A percentile compares a stretch with the other conserved stretches of the same genome.
Evolutionary conservation across 768 basidiomycete genomes (phyloP).

Genomic region (Hypholoma fasciculare): DNA sequence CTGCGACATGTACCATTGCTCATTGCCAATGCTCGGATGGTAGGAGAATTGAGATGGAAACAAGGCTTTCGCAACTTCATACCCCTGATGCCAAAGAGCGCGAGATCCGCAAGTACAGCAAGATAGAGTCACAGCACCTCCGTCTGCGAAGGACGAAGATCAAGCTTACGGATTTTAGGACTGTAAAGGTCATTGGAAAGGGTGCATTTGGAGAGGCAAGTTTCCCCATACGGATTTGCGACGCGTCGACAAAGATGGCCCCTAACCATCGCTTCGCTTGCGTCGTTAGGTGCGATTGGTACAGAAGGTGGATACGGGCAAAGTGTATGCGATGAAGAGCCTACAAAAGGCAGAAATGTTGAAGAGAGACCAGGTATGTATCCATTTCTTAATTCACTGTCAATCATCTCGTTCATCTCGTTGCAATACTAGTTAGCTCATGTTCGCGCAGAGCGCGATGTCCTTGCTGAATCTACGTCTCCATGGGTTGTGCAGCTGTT

Average conservation of each 20-base stretch:
- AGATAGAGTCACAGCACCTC: constrained; percentile 86
- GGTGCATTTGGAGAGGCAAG: constrained; percentile 96
- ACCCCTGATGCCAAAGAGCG: constrained; percentile 84
- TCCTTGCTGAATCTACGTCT: constrained; percentile 94
- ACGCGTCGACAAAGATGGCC: constrained; percentile 11
- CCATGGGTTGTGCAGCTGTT: constrained; percentile 97
- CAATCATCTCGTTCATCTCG: constrained; percentile 5
- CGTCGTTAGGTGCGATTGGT: constrained; percentile 79
- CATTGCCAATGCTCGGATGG: neutral
- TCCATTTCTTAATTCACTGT: neutral
- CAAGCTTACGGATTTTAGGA: constrained; percentile 89
- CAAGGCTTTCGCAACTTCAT: constrained; percentile 73
- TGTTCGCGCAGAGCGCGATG: constrained; percentile 95
- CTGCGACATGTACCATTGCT: neutral
- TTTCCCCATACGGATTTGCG: constrained; percentile 2
- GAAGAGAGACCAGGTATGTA: constrained; percentile 92
- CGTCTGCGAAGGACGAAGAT: constrained; percentile 93
- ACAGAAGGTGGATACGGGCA: constrained; percentile 95
- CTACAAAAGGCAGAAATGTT: constrained; percentile 98
- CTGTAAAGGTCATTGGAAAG: constrained; percentile 98
- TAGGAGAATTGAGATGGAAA: constrained; percentile 90
- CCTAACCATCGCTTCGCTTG: neutral
- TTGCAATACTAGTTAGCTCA: constrained; percentile 75
- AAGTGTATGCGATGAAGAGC: constrained; percentile 99
- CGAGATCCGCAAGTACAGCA: constrained; percentile 84